Conservation (phyloP, 805 yeast species). For the Kluyveromyces lactis region DNA sequence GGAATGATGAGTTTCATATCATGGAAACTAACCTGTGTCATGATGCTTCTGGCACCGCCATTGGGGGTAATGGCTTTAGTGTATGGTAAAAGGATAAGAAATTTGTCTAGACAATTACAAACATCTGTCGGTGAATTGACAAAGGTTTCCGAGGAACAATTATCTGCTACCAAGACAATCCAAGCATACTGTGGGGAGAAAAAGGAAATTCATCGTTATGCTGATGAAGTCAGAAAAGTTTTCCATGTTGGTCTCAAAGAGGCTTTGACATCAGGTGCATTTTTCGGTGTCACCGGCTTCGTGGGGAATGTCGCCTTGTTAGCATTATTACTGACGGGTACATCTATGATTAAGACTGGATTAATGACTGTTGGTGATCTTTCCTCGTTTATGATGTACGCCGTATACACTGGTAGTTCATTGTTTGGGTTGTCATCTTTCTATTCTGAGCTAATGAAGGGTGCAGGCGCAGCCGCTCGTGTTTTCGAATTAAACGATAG, state of each 20-base stretch:
- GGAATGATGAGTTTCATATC: constrained; percentile 89
- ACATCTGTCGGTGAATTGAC: constrained; percentile 79
- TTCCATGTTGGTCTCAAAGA: constrained; percentile 68
- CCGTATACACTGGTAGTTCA: constrained; percentile 88
- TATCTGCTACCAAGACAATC: constrained; percentile 76
- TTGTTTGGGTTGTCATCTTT: constrained; percentile 86
- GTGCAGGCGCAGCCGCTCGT: constrained; percentile 91
- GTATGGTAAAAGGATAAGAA: constrained; percentile 74
- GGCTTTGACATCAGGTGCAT: constrained; percentile 69
- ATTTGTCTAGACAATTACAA: constrained; percentile 68
- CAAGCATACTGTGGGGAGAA: constrained; percentile 86
- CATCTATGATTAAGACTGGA: constrained; percentile 71
- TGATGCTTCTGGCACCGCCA: constrained; percentile 78
- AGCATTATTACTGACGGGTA: constrained; percentile 73
- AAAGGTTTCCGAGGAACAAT: constrained; percentile 85
- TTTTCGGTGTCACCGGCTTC: constrained; percentile 72
- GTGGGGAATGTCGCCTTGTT: constrained; percentile 75
- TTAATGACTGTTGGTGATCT: constrained; percentile 79
- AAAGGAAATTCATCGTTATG: constrained; percentile 67
- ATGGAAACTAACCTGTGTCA: constrained; percentile 71
- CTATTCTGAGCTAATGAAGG: constrained; percentile 92
- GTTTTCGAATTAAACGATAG: constrained; percentile 80
- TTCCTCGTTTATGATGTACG: constrained; percentile 90
- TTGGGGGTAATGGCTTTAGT: constrained; percentile 68
- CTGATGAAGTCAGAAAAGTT: constrained; percentile 57